Evolutionary conservation across 2,329 filamentous ascomycete genomes (phyloP), one percentile per base, ranked within the genome.

Genomic region (Xylaria sp.): DNA sequence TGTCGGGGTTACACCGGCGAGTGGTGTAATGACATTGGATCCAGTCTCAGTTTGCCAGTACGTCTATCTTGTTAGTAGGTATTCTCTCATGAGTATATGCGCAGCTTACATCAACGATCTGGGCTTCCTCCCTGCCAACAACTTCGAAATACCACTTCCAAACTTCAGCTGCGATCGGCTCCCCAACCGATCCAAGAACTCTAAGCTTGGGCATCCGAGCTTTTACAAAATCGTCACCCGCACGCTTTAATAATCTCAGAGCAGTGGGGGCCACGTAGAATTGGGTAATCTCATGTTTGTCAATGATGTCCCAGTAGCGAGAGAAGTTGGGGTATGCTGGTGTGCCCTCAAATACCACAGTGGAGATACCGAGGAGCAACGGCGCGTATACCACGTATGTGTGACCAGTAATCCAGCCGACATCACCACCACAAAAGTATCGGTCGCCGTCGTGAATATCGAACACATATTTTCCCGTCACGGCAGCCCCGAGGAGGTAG

Each of bases 31-130:
- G 76, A 97, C 94, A 81, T 99, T 90, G 71, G 93, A 98, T 65
- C 96, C 96, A 1, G 96, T 99, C 85, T 99, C 96, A 61, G 96
- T 99, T 88, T 99, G 96, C 96, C 96, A 99, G 87, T 99, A 99
- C 62, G 96, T 99, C 93, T 97, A 78, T 60, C 72, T 55, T 0
- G 69, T 69, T 63, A 73, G 75, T 75, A 32, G n/a, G 15, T 13
- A 23, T 45, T 36, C 18, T 41, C 46, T 59, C 28, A 34, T 58
- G 12, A 20, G 39, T 69, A 57, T 43, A 20, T n/a, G 46, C 53
- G 23, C 23, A 48, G 88, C 93, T 87, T 85, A 97, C 94, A 80
- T 99, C 96, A 63, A 97, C 91, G 80, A 99, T 86, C 78, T 99
- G 96, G 57, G 93, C 91, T 81, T 97, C 91, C 81, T 95, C 91